Conservation (phyloP, 768 basidiomycete species). For the Amanita molliuscula region DNA sequence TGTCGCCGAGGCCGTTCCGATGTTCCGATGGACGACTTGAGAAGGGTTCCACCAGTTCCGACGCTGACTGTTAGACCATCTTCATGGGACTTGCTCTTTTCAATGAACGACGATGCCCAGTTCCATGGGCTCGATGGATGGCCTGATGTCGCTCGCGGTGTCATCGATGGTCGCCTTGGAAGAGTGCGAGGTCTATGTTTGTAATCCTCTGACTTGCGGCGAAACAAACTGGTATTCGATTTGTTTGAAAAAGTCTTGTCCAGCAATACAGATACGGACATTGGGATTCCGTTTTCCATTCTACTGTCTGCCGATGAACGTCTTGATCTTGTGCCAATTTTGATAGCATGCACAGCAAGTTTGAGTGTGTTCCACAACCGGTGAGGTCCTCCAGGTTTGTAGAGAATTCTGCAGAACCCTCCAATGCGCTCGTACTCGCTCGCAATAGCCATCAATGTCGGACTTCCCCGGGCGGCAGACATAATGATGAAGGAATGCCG, state of each 20-base stretch:
- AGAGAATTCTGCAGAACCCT: constrained; percentile 80
- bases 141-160: constrained; percentile 39
- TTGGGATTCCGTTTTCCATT: constrained; percentile 8
- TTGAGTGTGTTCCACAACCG: constrained; percentile 59
- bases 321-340: constrained; percentile 30
- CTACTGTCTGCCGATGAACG: constrained; percentile 11
- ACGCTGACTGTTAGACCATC: constrained; percentile 37
- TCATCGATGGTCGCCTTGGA: constrained; percentile 38
- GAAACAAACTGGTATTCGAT: constrained; percentile 11
- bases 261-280: constrained; percentile 4
- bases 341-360: constrained; percentile 46
- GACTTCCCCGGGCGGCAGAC: constrained; percentile 59
- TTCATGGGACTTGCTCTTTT: constrained; percentile 16
- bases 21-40: constrained; percentile 56
- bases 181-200: constrained; percentile 9
- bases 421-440: constrained; percentile 70
- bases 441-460: constrained; percentile 49
- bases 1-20: constrained; percentile 30
- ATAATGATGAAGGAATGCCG: constrained; percentile 66
- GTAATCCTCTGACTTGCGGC: constrained; percentile 42
- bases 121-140: constrained; percentile 20
- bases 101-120: constrained; percentile 22
- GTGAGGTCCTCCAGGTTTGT: constrained; percentile 83
- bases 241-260: background rate
- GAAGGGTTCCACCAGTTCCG: constrained; percentile 53